These are phyloP conservation scores for Dendrobium chrysotoxum DNA, from an alignment of 106 monocot species.

Conservation along the genomic window DNA sequence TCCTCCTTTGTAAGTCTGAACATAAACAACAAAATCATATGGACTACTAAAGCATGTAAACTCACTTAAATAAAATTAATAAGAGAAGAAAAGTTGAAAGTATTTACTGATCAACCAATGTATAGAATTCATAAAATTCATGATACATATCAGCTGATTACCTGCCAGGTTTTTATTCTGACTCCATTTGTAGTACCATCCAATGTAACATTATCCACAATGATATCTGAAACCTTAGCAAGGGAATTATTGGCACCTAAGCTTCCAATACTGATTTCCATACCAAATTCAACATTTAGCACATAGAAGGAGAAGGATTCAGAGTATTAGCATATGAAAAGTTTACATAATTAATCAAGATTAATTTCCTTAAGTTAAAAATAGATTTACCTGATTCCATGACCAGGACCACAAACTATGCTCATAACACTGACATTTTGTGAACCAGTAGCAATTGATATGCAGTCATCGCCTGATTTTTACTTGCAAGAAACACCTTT, in stretches of 20 bases:
- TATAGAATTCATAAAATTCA: background rate
- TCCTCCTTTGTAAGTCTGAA: too few species aligned
- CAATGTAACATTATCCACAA: conserved; percentile 38
- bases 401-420: conserved; percentile 67
- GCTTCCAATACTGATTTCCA: conserved; percentile 63
- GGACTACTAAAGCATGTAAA: too few species aligned
- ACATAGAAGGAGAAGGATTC: background rate
- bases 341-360: background rate
- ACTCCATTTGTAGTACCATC: conserved; percentile 64
- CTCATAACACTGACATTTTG: conserved; percentile 19
- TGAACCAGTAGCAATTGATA: conserved; percentile 58
- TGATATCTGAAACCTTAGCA: conserved; percentile 47
- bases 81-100: too few species aligned
- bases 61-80: too few species aligned
- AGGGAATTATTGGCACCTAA: conserved; percentile 38
- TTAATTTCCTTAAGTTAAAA: background rate
- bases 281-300: background rate
- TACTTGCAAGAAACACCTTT: too few species aligned
- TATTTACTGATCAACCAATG: background rate
- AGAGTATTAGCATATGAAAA: background rate
- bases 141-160: conserved; percentile 11
- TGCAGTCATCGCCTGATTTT: conserved; percentile 70
- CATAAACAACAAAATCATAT: too few species aligned
- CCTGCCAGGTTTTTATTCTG: conserved; percentile 90
- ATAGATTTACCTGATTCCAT: conserved; percentile 73